Conservation (phyloP, 2,329 filamentous ascomycete species). For the Neonectria neomacrospora region DNA sequence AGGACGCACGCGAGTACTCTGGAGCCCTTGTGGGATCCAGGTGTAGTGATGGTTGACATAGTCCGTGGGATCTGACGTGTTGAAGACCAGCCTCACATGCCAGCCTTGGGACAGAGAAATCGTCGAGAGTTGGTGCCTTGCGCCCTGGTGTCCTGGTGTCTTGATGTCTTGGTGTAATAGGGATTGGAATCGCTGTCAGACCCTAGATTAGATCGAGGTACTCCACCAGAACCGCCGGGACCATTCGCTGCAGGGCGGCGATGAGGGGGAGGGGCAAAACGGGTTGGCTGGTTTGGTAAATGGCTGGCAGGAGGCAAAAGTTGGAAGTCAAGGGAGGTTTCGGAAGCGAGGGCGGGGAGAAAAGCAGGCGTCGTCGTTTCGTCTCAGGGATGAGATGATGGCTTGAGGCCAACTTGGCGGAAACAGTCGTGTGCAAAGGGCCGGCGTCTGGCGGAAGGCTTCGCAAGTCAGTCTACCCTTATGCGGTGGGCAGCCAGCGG, state of each 20-base stretch:
- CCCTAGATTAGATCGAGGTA: slow-evolving; percentile 3
- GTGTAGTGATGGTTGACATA: slow-evolving; percentile 48
- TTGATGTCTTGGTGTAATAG: neutral
- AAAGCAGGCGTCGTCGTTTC: neutral
- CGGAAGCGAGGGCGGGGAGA: slow-evolving; percentile 4
- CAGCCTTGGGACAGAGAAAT: slow-evolving; percentile 26
- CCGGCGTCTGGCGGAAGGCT: slow-evolving; percentile 19
- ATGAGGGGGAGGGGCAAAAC: slow-evolving; percentile 24
- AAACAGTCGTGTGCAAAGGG: slow-evolving; percentile 9
- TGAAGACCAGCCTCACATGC: slow-evolving; percentile 45
- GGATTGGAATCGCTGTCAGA: neutral
- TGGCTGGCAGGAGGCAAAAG: slow-evolving; percentile 8
- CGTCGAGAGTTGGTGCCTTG: slow-evolving; percentile 1
- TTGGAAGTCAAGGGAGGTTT: slow-evolving; percentile 1
- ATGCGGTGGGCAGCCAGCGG: slow-evolving; percentile 11
- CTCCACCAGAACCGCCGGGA: slow-evolving; percentile 19
- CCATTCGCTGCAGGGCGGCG: slow-evolving; percentile 11
- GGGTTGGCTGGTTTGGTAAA: neutral
- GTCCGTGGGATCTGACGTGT: slow-evolving; percentile 33
- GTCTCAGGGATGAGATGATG: slow-evolving; percentile 7
- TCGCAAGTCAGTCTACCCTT: slow-evolving; percentile 21
- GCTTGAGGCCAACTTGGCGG: slow-evolving; percentile 22
- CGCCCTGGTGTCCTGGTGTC: neutral
- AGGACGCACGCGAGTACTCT: slow-evolving; percentile 66
- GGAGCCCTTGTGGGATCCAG: slow-evolving; percentile 52